phyloP scores from a whole-genome alignment of 164 flowering plant species.

The Dillenia turbinata region DNA sequence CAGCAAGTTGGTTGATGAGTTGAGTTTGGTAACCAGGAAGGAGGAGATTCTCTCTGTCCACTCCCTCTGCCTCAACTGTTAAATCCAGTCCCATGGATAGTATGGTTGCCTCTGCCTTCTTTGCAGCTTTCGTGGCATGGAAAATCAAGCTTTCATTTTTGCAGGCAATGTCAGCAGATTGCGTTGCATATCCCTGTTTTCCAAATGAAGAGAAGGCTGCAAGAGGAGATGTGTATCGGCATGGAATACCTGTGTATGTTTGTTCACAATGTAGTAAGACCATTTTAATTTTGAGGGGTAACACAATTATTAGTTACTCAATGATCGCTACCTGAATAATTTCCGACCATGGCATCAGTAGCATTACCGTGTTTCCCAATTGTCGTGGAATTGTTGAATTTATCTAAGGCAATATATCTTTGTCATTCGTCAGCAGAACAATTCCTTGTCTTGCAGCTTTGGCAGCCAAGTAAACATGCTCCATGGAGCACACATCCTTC shows the following conservation, averaged over 20 bases:
- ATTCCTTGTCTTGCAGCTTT: constrained; percentile 57
- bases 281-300: too few species aligned
- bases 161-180: constrained; percentile 11
- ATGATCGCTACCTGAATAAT: constrained; percentile 35
- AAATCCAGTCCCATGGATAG: constrained; percentile 14
- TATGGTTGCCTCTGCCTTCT: constrained; percentile 12
- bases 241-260: constrained; percentile 18
- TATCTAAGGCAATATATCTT: constrained; percentile 24
- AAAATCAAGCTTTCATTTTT: not conserved
- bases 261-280: not conserved
- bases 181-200: constrained; percentile 1
- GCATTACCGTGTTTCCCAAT: constrained; percentile 53
- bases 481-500: constrained; percentile 32
- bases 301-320: too few species aligned
- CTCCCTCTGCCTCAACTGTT: constrained; percentile 11
- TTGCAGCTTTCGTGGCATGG: constrained; percentile 13
- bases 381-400: constrained; percentile 22
- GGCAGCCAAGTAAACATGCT: constrained; percentile 33
- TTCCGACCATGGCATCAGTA: constrained; percentile 35
- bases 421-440: constrained; percentile 46
- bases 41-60: constrained; percentile 13
- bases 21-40: constrained; percentile 26
- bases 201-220: constrained; percentile 10
- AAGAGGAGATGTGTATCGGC: constrained; percentile 13
- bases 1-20: constrained; percentile 19